Evolutionary conservation across 140 eudicot genomes (phyloP), one percentile per base, ranked within the genome.

Genomic region (Artemisia princeps): DNA sequence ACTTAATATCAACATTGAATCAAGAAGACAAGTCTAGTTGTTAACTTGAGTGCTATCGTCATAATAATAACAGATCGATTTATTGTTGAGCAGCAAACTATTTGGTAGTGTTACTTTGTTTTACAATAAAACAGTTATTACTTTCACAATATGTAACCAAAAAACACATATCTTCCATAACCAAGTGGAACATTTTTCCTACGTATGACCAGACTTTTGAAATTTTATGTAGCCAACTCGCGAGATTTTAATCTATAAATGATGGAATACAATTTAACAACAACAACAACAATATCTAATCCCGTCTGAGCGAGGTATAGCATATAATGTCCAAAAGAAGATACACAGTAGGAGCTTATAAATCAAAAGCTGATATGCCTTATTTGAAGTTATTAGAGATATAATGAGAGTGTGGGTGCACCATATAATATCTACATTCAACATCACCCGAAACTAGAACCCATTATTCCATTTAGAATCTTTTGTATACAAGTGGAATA

Each of bases 401-500:
- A n/a, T 24, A 24, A 24, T 24, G 28, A 24, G 28, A 24, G 4
- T 24, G 28, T 24, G 28, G 28, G 28, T 24, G 28, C 28, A 24
- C 28, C 28, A 24, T 24, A 2, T 55, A 8, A 55, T 55, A 55
- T 55, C 26, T 55, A 19, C 14, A 50, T 13, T 50, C 55, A 50
- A 50, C 40, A 53, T 24, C 19, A 55, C 22, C 20, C 11, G 3
- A 33, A 17, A 4, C 9, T 37, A 37, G 44, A 57, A 13, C 2
- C 40, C 1, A 23, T 20, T 24, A 46, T 24, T 8, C 8, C 60
- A 48, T 58, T 9, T 12, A 71, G 54, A 49, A 8, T 59, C 51
- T 59, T 28, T 17, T 46, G 67, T 12, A 48, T 12, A 59, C 46
- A 48, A 58, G 74, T 70, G 67, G 58, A 70, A 69, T 24, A 69